Base-by-base conservation (phyloP, 139 green algal genomes). In the Gonium pectorale region DNA sequence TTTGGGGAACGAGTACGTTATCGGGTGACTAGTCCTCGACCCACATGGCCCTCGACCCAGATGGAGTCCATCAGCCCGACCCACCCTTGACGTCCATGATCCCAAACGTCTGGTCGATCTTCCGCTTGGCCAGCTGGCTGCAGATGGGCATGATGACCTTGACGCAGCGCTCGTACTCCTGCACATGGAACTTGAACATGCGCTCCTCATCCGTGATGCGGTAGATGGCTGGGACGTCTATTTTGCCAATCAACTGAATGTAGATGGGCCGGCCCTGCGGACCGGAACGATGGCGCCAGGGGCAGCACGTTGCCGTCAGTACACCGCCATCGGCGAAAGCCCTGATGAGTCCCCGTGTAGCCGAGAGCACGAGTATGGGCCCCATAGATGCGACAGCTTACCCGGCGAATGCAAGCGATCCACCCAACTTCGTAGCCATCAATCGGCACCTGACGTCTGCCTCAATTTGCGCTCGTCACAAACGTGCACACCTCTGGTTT, bases 51-150 rank as follows among this genome's bases (percentile, higher is more conserved):
- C n/a, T n/a, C n/a, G 49, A 56, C 49, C 49, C 49, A 26, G 49
- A 19, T 35, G 62, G 15, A 22, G 11, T 26, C 15, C 63, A 31
- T 26, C 7, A 31, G 15, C 31, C 31, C n/a, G 40, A 0, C 40
- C 15, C 81, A 94, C 92, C 96, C 81, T 94, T 95, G 21, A 98
- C 91, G 73, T 98, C 96, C 89, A 98, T 93, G 83, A 98, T 97
- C 67, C 93, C 94, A 88, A 98, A 96, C 0, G 93, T 98, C 62
- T 95, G 89, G 83, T 97, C 94, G 33, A 97, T 95, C 73, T 96
- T 89, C 21, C 83, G 87, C 22, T 90, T 92, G 17, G 82, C 81
- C 22, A 93, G 75, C 37, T 86, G 86, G 43, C 90, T 95, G 94
- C 92, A 96, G 5, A 96, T 88, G 13, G 96, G 96, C 84, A 97